Evolutionary conservation across 2,329 filamentous ascomycete species (phyloP), one percentile per base, ranked within the genome.

Genomic region (Calonectria pteridis): DNA sequence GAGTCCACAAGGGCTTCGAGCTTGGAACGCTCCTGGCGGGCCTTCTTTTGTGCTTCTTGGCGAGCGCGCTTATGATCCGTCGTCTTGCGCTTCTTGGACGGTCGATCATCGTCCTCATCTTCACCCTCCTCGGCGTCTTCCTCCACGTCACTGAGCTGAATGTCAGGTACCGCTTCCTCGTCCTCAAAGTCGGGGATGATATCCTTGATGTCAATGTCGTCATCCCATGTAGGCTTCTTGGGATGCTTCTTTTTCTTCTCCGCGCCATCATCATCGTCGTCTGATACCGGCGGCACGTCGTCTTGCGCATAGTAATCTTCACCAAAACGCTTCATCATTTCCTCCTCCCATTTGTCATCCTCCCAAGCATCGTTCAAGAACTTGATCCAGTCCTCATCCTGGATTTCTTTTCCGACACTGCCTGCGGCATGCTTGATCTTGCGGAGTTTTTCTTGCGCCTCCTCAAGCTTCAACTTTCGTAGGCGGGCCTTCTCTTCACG

Each of bases 141-240:
- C 14, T 84, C 85, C 1, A 82, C 84, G 18, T 86, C 86, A 6
- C 91, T 91, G 2, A 93, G 85, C 1, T 86, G 86, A 73, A 94
- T 85, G 1, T 86, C 85, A 26, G 91, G 90, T 64, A 88, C 85
- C 28, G 59, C 82, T 72, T 89, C 86, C 9, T 91, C 91, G 31
- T 95, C 94, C 26, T 94, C 91, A 81, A 97, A 98, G 74, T 98
- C 95, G 1, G 95, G 95, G 33, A 98, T 87, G 65, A 98, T 89
- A 83, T 98, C 96, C 74, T 94, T 95, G 86, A 99, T 98, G 82
- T 98, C 96, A 79, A 99, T 98, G 82, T 99, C 97, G 81, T 98
- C 95, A 80, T 98, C 95, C 94, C 96, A 99, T 81, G 89, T 93
- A 77, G 91, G 92, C 81, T 91, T 92, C 83, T 91, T 92, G 67